Base-by-base conservation (phyloP, 2,329 filamentous ascomycete species). In the Biscogniauxia marginata region DNA sequence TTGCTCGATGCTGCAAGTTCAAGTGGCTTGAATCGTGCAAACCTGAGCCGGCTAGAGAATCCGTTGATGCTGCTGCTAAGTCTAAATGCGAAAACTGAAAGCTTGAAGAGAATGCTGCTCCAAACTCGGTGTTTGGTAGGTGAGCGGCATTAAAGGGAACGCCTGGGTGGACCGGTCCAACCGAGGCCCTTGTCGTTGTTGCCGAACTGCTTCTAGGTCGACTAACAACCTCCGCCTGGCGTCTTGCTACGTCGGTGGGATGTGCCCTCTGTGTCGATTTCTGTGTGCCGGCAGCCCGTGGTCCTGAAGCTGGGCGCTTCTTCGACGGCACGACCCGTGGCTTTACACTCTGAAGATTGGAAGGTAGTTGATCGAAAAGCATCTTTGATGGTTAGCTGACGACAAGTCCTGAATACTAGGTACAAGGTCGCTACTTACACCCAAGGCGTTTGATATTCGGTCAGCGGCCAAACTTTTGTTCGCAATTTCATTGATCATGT, bases 401-500 rank as follows among this genome's bases (percentile, higher is more conserved):
- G 39, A 47, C 22, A 22, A 49, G 46, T 64, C 39, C 66, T 44
- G 55, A 34, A 22, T 23, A n/a, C 4, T 23, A 30, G 20, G 24
- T 11, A 18, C 7, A 21, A 30, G 23, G 23, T 19, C 8, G 7
- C 22, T 53, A 75, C 84, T 72, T 79, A 93, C 91, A 69, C 86
- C 84, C 23, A 99, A 79, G 44, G 90, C 88, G 47, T 80, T 81
- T 1, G 90, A 91, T 67, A 96, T 95, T 59, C 91, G 82, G 70
- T 97, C 91, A 3, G 95, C 95, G 34, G 93, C 92, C 79, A 96
- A 82, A 68, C 92, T 97, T 66, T 89, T 88, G 65, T 89, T 86
- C 2, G 92, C 89, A 56, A 98, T 80, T 16, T 85, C 86, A 50
- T 86, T 84, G 58, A 98, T 83, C 60, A 93, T 90, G 61, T 93